Evolutionary conservation across 805 yeast species (phyloP).

Genomic region (Jamesozyma lodderae): DNA sequence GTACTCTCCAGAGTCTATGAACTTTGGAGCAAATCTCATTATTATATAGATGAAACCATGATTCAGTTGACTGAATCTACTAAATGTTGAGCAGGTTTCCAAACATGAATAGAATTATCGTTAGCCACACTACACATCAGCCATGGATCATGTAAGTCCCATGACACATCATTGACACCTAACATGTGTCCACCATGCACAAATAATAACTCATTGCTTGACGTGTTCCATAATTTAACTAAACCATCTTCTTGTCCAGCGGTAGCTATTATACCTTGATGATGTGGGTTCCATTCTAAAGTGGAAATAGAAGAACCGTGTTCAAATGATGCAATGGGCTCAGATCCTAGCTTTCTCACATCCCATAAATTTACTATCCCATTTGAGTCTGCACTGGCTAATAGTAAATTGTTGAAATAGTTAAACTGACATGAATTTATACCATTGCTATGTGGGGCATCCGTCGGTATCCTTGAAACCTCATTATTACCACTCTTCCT

Average conservation of each 20-base stretch:
- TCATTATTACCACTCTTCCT: constrained; percentile 30
- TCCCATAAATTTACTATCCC: constrained; percentile 62
- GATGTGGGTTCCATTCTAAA: constrained; percentile 62
- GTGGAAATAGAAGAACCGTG: constrained; percentile 51
- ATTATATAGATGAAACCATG: too few species aligned
- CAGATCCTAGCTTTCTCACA: constrained; percentile 36
- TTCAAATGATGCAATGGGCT: constrained; percentile 24
- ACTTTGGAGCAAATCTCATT: too few species aligned
- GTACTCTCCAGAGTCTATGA: too few species aligned
- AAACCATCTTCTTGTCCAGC: constrained; percentile 56
- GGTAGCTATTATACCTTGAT: constrained; percentile 47
- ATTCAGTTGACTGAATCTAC: constrained; percentile 24
- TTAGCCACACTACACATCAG: constrained; percentile 70
- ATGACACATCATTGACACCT: constrained; percentile 75
- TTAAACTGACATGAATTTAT: constrained; percentile 55
- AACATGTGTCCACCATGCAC: constrained; percentile 80
- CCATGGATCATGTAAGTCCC: constrained; percentile 70
- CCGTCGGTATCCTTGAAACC: constrained; percentile 1
- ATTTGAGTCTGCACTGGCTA: constrained; percentile 59
- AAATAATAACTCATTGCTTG: constrained; percentile 37
- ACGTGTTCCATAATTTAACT: constrained; percentile 55
- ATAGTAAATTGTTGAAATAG: constrained; percentile 42
- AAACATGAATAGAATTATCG: constrained; percentile 80
- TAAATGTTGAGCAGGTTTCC: constrained; percentile 52
- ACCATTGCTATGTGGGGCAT: constrained; percentile 25